Conservation (phyloP, 2,329 filamentous ascomycete genomes). For the Sarocladiaceae sp. region DNA sequence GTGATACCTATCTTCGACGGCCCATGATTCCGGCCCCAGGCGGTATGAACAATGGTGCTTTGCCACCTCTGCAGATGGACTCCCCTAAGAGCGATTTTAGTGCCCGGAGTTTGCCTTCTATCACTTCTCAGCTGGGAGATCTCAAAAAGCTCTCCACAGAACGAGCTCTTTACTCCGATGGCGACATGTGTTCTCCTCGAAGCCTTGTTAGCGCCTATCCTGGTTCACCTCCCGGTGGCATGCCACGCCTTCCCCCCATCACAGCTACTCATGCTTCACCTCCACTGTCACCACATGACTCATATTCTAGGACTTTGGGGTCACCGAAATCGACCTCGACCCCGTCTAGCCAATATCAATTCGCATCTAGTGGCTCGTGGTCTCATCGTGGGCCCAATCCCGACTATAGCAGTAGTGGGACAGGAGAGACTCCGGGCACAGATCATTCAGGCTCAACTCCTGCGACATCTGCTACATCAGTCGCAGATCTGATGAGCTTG, state of each 20-base stretch:
- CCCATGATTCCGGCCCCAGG: not conserved
- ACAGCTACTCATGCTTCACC: constrained; percentile 32
- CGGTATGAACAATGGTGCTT: constrained; percentile 19
- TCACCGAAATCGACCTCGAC: constrained; percentile 41
- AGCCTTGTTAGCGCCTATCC: constrained; percentile 21
- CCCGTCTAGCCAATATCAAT: constrained; percentile 32
- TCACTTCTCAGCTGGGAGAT: constrained; percentile 15
- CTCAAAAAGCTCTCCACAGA: constrained; percentile 5
- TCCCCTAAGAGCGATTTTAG: constrained; percentile 29
- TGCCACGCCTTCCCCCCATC: constrained; percentile 26
- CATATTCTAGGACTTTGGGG: constrained; percentile 38
- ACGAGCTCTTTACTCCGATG: not conserved
- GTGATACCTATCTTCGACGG: not conserved
- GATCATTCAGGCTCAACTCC: constrained; percentile 41
- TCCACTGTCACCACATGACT: constrained; percentile 46
- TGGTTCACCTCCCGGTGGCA: constrained; percentile 30
- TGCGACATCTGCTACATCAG: constrained; percentile 30
- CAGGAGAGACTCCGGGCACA: constrained; percentile 42
- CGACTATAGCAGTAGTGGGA: constrained; percentile 38
- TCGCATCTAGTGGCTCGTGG: constrained; percentile 25
- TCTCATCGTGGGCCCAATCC: constrained; percentile 30
- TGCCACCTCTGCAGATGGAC: constrained; percentile 34
- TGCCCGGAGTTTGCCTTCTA: constrained; percentile 33
- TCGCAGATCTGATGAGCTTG: constrained; percentile 53
- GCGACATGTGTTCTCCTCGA: not conserved